These are phyloP conservation scores for Chlorella sp. DNA, from an alignment of 139 green algal genomes.

Conservation along the genomic window DNA sequence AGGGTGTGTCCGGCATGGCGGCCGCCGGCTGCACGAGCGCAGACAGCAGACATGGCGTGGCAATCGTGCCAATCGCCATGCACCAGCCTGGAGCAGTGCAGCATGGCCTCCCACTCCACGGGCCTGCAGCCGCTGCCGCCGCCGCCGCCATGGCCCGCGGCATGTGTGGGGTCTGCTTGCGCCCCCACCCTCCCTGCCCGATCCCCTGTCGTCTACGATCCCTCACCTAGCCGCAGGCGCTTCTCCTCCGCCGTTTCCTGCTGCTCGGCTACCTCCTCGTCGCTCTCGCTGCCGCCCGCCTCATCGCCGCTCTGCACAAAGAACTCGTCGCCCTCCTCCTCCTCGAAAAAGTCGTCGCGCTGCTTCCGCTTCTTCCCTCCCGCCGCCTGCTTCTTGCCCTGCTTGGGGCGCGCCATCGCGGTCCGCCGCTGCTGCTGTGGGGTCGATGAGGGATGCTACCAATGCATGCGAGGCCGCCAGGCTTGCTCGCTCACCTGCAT, in stretches of 20 bases:
- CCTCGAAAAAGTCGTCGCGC: constrained; percentile 48
- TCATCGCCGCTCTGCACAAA: constrained; percentile 60
- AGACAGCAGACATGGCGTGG: too few species aligned
- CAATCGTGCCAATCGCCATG: too few species aligned
- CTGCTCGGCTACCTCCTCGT: constrained; percentile 53
- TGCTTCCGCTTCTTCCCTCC: constrained; percentile 40
- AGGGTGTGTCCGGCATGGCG: too few species aligned
- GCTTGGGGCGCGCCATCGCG: constrained; percentile 1
- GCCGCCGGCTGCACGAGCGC: too few species aligned
- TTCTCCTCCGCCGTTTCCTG: constrained; percentile 88
- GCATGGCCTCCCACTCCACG: too few species aligned
- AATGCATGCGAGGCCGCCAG: too few species aligned
- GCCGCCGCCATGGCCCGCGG: neutral
- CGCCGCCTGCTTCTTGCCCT: neutral
- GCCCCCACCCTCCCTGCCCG: neutral
- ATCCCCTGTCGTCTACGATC: neutral
- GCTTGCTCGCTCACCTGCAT: neutral
- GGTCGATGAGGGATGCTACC: too few species aligned
- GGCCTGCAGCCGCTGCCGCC: neutral
- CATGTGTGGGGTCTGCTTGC: neutral
- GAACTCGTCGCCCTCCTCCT: constrained; percentile 44
- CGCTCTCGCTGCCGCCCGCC: constrained; percentile 25
- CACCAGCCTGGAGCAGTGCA: too few species aligned
- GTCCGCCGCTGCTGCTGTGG: too few species aligned
- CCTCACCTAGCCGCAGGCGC: constrained; percentile 72